phyloP scores from a whole-genome alignment of 2,329 filamentous ascomycete species.

The Graphiopsis chlorocephala region DNA sequence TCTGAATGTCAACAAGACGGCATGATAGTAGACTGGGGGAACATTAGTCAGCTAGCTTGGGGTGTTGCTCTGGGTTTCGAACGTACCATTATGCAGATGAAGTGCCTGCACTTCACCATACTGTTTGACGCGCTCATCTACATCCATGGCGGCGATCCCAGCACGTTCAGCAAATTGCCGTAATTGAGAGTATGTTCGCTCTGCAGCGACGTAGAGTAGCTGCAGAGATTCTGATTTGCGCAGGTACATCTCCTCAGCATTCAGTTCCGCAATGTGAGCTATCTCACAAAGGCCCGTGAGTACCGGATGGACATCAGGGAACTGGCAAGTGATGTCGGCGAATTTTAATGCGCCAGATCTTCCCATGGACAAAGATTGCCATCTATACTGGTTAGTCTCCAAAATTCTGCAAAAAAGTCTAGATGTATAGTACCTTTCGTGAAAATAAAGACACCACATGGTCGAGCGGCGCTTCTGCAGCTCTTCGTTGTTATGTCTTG shows the following conservation, averaged over 20 bases:
- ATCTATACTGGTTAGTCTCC: conserved; percentile 12
- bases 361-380: conserved; percentile 25
- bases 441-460: conserved; percentile 32
- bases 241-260: conserved; percentile 26
- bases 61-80: neutral
- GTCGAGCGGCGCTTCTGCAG: conserved; percentile 28
- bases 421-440: conserved; percentile 24
- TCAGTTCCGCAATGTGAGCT: conserved; percentile 21
- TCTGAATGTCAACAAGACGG: conserved; percentile 26
- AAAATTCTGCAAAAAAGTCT: neutral
- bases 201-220: conserved; percentile 28
- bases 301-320: conserved; percentile 22
- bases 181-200: conserved; percentile 25
- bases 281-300: conserved; percentile 24
- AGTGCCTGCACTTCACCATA: neutral
- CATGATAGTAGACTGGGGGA: conserved; percentile 23
- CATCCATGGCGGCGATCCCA: conserved; percentile 9
- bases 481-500: conserved; percentile 7
- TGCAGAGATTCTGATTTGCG: conserved; percentile 29
- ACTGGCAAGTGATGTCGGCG: conserved; percentile 26
- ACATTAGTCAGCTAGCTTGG: conserved; percentile 1
- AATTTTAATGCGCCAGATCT: conserved; percentile 23
- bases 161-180: conserved; percentile 24
- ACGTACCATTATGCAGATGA: conserved; percentile 7
- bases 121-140: neutral